phyloP scores from a whole-genome alignment of 768 basidiomycete genomes.

The Russula sp. region DNA sequence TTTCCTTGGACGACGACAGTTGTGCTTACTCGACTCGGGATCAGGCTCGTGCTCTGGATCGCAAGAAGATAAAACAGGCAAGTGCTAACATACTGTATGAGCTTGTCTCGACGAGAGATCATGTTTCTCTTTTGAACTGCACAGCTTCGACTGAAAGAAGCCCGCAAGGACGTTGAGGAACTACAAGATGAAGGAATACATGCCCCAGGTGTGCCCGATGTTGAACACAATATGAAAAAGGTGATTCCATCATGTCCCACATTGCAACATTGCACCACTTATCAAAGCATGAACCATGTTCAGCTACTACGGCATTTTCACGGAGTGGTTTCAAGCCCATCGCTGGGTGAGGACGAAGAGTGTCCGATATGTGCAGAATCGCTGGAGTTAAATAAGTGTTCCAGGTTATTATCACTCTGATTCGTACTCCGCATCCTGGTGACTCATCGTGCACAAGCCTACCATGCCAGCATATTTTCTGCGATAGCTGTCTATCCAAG shows the following conservation, averaged over 20 bases:
- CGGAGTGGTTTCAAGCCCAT: constrained; percentile 40
- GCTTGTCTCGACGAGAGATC: constrained; percentile 15
- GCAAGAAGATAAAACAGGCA: constrained; percentile 24
- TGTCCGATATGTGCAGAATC: constrained; percentile 43
- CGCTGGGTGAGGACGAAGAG: constrained; percentile 40
- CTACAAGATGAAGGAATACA: constrained; percentile 35
- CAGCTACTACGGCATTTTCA: constrained; percentile 45
- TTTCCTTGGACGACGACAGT: neutral
- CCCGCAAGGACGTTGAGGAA: constrained; percentile 41
- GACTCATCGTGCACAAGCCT: constrained; percentile 35
- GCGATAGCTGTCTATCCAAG: constrained; percentile 40
- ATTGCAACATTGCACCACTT: neutral
- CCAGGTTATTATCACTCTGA: constrained; percentile 35
- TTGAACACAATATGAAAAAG: constrained; percentile 42
- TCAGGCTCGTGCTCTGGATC: constrained; percentile 25
- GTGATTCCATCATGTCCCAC: constrained; percentile 30
- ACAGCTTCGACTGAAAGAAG: constrained; percentile 38
- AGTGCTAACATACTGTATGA: constrained; percentile 1
- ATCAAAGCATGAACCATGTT: neutral
- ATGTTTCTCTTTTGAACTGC: neutral
- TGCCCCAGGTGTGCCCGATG: constrained; percentile 39
- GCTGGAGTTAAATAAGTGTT: constrained; percentile 38
- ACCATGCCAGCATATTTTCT: constrained; percentile 46
- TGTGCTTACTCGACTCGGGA: neutral
- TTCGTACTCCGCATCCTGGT: neutral